Evolutionary conservation across 805 yeast species (phyloP).

Genomic region (Candida tammaniensis): DNA sequence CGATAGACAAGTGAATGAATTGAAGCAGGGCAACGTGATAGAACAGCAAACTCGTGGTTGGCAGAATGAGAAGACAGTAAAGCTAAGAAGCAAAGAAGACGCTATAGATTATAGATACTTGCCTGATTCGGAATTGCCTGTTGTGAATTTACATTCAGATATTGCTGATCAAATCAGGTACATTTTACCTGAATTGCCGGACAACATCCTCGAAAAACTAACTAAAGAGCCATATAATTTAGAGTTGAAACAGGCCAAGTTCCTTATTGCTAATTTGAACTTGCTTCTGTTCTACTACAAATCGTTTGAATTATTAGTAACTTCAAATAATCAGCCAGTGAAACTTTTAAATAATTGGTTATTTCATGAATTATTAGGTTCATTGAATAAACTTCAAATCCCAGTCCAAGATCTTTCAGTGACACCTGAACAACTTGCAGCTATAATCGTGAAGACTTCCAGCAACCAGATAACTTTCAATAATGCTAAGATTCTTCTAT

Average conservation of each 20-base stretch:
- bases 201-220: constrained; percentile 42
- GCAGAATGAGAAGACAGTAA: constrained; percentile 72
- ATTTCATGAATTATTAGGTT: constrained; percentile 76
- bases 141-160: constrained; percentile 42
- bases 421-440: constrained; percentile 47
- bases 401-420: constrained; percentile 26
- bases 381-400: constrained; percentile 50
- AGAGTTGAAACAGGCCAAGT: constrained; percentile 71
- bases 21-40: constrained; percentile 27
- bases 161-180: constrained; percentile 42
- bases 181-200: constrained; percentile 61
- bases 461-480: constrained; percentile 52
- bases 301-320: constrained; percentile 29
- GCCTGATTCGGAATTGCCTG: constrained; percentile 89
- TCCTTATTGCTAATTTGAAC: constrained; percentile 51
- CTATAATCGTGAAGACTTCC: constrained; percentile 52
- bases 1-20: constrained; percentile 56
- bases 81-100: constrained; percentile 73
- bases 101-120: constrained; percentile 87
- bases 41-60: constrained; percentile 83
- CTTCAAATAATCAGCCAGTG: constrained; percentile 17
- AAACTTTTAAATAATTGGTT: constrained; percentile 72
- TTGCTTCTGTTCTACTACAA: constrained; percentile 53
- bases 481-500: constrained; percentile 64
- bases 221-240: constrained; percentile 48